Evolutionary conservation across 78 protist genomes (phyloP), one percentile per base, ranked within the genome.

Genomic region (Dictyostelium discoideum): DNA sequence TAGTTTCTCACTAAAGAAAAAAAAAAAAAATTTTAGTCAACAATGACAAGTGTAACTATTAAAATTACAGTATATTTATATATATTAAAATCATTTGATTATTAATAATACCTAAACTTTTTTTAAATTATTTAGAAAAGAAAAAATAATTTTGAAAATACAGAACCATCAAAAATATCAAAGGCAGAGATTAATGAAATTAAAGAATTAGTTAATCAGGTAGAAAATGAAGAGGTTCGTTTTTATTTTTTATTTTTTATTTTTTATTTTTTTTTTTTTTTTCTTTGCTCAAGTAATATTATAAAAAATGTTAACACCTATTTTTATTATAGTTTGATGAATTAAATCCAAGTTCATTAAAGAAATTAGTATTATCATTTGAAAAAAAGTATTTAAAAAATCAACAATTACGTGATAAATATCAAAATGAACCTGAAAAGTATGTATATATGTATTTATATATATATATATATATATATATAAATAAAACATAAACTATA

Each of bases 311-410:
- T n/a, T 65, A 65, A 65, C 22, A 65, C 24, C 10, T 13, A 77
- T 3, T 14, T 42, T 37, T n/a, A 83, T 5, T 3, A 82, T 22
- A 93, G 96, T 86, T 95, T 86, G 97, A 95, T 37, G 97, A 92
- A 60, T 84, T 95, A n/a, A 92, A 95, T 72, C 82, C 46, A 57
- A 16, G 39, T 4, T 63, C 88, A 57, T 76, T 95, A 67, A 84
- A 88, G 85, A 95, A 95, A 67, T 65, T 95, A 46, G 86, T 95
- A 29, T 88, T 95, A 29, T 65, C 94, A 57, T 85, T 95, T 72
- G 97, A 95, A 42, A 84, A 86, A 54, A 95, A 95, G 39, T 76
- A 67, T 69, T 76, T 69, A 74, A 44, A 18, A 18, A 92, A 89
- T 63, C 87, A 89, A 73, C 83, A 87, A 54, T 5, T 74, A 10